Evolutionary conservation across 1,284 basidiomycete genomes (phyloP).

Genomic region (Sporisorium iseilematis-ciliati): DNA sequence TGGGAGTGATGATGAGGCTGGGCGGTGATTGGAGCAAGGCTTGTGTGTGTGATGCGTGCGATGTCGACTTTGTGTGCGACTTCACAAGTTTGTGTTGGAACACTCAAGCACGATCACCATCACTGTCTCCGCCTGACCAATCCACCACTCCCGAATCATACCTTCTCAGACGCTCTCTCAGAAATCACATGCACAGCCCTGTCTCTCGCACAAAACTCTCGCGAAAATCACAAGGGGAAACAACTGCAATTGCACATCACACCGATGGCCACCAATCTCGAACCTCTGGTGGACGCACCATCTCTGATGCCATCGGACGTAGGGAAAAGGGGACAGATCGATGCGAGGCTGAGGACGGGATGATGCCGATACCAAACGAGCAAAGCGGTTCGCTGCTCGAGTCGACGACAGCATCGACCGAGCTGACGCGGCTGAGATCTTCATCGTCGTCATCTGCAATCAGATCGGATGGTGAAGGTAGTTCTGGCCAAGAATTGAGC

Average conservation of each 20-base stretch:
- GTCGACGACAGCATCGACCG: not conserved
- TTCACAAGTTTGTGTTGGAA: too few species aligned
- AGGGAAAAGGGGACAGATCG: constrained; percentile 21
- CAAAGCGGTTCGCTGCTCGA: constrained; percentile 13
- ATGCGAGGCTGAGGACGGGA: constrained; percentile 12
- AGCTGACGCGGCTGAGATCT: not conserved
- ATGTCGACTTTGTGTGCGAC: too few species aligned
- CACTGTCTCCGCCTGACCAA: too few species aligned
- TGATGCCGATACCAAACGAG: constrained; percentile 8
- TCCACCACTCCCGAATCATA: too few species aligned
- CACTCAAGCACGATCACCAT: too few species aligned
- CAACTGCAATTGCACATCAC: constrained; percentile 4
- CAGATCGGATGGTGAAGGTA: too few species aligned
- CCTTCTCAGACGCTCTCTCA: too few species aligned
- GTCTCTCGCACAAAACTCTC: not conserved
- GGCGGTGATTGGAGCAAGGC: too few species aligned
- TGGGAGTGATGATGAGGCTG: not conserved
- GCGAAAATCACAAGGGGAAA: not conserved
- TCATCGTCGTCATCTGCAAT: not conserved
- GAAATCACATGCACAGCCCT: too few species aligned
- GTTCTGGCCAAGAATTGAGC: not conserved
- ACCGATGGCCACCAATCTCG: constrained; percentile 11
- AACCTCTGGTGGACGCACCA: constrained; percentile 50
- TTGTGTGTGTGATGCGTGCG: too few species aligned
- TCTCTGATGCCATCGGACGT: constrained; percentile 44